A percentile compares a stretch with the other conserved stretches of the same genome.
Evolutionary conservation across 176 grass and related monocot species (phyloP).

Genomic region (Paspalum notatum): DNA sequence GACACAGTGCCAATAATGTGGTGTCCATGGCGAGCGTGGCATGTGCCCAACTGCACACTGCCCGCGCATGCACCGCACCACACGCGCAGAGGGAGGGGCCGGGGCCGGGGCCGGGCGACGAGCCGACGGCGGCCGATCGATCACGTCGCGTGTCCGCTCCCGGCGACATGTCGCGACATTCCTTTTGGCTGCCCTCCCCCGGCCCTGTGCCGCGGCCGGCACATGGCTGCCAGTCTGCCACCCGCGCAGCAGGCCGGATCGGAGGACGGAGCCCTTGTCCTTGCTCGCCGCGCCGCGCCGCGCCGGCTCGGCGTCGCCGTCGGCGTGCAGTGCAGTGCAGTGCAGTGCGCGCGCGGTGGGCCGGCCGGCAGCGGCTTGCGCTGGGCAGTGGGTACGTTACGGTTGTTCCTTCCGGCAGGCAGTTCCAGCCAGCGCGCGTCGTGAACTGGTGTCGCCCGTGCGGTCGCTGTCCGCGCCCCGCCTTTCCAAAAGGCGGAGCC

Average conservation of each 20-base stretch:
- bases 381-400: too few relatives aligned
- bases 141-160: constrained; percentile 36
- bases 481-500: constrained; percentile 28
- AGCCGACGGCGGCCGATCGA: constrained; percentile 38
- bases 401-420: too few relatives aligned
- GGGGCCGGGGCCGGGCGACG: too few relatives aligned
- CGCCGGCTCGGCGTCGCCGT: too few relatives aligned
- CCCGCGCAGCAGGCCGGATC: too few relatives aligned
- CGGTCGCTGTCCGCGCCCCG: constrained; percentile 1
- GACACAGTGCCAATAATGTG: neutral
- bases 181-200: constrained; percentile 26
- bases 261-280: neutral
- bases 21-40: too few relatives aligned
- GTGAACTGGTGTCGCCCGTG: neutral
- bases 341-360: too few relatives aligned
- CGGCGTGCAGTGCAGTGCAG: too few relatives aligned
- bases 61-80: neutral
- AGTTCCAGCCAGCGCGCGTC: too few relatives aligned
- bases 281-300: neutral
- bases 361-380: too few relatives aligned
- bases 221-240: constrained; percentile 34
- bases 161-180: constrained; percentile 57
- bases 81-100: neutral
- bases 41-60: too few relatives aligned
- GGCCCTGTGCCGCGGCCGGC: constrained; percentile 19